phyloP scores from a whole-genome alignment of 192 early-diverging fungal genomes.

The Podila epigama region DNA sequence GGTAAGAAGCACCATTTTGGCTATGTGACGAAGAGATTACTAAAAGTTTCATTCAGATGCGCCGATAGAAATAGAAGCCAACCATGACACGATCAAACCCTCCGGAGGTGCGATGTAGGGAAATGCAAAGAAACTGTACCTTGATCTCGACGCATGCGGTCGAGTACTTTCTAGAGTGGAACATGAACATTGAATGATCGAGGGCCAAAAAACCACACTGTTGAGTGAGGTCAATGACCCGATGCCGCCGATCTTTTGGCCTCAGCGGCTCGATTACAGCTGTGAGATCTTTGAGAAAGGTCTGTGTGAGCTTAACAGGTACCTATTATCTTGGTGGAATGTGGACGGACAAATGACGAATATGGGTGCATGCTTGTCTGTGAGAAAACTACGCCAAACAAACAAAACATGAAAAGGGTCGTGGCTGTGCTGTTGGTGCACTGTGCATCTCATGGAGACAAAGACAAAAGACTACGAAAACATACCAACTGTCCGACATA shows the following conservation, averaged over 20 bases:
- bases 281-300: slow-evolving; percentile 54
- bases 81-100: too few species aligned
- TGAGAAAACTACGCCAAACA: not conserved
- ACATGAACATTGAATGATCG: slow-evolving; percentile 51
- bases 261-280: slow-evolving; percentile 34
- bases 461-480: slow-evolving; percentile 3
- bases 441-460: not conserved
- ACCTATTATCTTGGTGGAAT: too few species aligned
- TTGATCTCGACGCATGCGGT: slow-evolving; percentile 65
- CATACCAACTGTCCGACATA: slow-evolving; percentile 58
- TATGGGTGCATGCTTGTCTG: too few species aligned
- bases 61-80: too few species aligned
- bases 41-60: too few species aligned
- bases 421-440: not conserved
- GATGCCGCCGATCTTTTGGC: slow-evolving; percentile 52
- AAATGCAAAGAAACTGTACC: slow-evolving; percentile 17
- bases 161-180: slow-evolving; percentile 6
- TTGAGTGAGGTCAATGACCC: slow-evolving; percentile 56
- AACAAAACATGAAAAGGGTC: not conserved
- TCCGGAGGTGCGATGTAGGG: not conserved
- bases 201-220: slow-evolving; percentile 50
- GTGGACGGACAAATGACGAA: too few species aligned
- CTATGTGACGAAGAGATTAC: too few species aligned
- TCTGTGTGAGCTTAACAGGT: slow-evolving; percentile 28
- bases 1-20: slow-evolving; percentile 82